Base-by-base conservation (phyloP, 495 filamentous ascomycete species). In the Tuber umbilicatum region DNA sequence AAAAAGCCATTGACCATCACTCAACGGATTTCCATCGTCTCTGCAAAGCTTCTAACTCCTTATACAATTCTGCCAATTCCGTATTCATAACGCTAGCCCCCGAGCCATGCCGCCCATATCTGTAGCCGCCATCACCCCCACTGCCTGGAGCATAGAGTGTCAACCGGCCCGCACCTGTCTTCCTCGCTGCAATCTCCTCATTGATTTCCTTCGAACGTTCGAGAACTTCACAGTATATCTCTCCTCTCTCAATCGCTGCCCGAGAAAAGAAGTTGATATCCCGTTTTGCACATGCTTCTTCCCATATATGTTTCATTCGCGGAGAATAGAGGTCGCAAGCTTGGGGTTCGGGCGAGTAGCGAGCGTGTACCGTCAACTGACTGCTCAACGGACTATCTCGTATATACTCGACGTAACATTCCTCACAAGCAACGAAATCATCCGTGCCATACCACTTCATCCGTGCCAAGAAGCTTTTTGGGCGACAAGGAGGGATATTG, bases 261-360 rank as follows among this genome's bases (percentile, higher is more conserved):
- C 68, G 43, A 35, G 78, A 75, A 21, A 79, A 79, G 27, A 50
- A 76, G 40, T 79, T 16, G 27, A 79, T 45, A 35, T 79, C 76
- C 37, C 77, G 76, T 7, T 37, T 47, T 21, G 69, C 72, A 21
- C 79, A 83, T 2, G 82, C 75, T 68, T 81, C 76, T 37, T 78
- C 75, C 72, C 83, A 85, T 21, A 85, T 74, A 16, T 70, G 75
- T 71, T 84, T 84, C 84, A 84, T 85, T 12, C 84, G 82, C 27
- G 82, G 81, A 6, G 83, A 84, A 70, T 85, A 85, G 41, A 84
- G 74, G 50, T 84, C 84, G 55, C 84, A 85, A 69, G 83, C 81
- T 35, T 76, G 76, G 23, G 73, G 77, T 1, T 76, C 77, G 5
- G 81, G 78, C 14, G 81, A 79, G 68, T 77, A 71, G 2, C 76